Evolutionary conservation across 2,329 filamentous ascomycete species (phyloP).

Genomic region (Cercospora sp.): DNA sequence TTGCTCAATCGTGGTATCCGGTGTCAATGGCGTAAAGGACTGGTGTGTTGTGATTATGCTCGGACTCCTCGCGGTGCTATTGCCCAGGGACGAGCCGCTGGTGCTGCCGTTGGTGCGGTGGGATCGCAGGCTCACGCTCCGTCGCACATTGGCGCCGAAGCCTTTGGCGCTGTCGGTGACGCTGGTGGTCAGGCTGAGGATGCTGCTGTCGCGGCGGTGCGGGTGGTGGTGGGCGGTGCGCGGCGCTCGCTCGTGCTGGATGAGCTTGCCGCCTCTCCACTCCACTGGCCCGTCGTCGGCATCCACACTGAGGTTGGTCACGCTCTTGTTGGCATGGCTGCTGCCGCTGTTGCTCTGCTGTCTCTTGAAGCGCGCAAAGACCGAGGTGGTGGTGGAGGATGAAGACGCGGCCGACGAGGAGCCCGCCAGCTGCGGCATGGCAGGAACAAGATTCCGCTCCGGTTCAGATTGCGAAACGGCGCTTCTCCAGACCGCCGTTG

Average conservation of each 20-base stretch:
- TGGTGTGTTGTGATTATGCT: constrained; percentile 4
- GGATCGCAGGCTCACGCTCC: constrained; percentile 44
- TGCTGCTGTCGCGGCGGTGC: constrained; percentile 32
- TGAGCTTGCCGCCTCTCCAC: constrained; percentile 11
- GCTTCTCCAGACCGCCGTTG: not conserved
- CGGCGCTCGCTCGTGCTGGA: constrained; percentile 5
- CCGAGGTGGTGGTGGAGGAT: constrained; percentile 6
- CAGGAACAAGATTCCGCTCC: not conserved
- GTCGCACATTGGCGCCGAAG: constrained; percentile 41
- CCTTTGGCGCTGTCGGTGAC: constrained; percentile 41
- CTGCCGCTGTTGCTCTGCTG: not conserved
- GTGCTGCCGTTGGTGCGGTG: constrained; percentile 35
- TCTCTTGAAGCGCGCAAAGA: constrained; percentile 14
- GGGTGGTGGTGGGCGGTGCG: not conserved
- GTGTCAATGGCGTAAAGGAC: constrained; percentile 20
- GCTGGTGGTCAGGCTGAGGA: constrained; percentile 34
- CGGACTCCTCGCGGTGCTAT: constrained; percentile 10
- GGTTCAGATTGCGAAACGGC: not conserved
- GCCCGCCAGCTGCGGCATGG: constrained; percentile 1
- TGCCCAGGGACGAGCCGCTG: constrained; percentile 26
- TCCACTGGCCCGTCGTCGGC: constrained; percentile 1
- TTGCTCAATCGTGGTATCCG: constrained; percentile 20
- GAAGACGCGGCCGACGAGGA: not conserved
- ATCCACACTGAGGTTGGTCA: not conserved
- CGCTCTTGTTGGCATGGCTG: constrained; percentile 8